Evolutionary conservation across 768 basidiomycete species (phyloP).

Genomic region (Cytidiella melzeri): DNA sequence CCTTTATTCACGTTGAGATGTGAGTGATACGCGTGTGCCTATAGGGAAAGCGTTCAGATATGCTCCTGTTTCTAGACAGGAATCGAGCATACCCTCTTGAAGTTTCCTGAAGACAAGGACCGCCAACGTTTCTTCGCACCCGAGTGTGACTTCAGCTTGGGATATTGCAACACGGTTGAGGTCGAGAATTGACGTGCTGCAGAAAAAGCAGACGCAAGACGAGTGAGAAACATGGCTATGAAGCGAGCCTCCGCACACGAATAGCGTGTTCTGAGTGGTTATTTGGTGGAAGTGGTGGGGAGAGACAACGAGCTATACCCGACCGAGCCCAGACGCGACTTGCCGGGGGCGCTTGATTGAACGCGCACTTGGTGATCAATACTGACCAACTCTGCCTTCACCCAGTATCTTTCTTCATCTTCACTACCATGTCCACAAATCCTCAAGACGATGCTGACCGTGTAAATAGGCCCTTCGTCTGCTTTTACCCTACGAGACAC

Average conservation of each 20-base stretch:
- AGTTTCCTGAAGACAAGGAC: slow-evolving; percentile 54
- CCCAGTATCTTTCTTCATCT: neutral
- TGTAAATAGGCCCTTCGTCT: slow-evolving; percentile 30
- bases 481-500: neutral
- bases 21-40: slow-evolving; percentile 68
- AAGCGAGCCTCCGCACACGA: neutral
- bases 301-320: neutral
- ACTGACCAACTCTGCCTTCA: too few relatives aligned
- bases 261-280: too few relatives aligned
- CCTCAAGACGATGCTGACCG: slow-evolving; percentile 80
- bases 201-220: slow-evolving; percentile 2
- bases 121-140: slow-evolving; percentile 81
- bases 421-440: slow-evolving; percentile 19
- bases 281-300: neutral
- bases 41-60: neutral
- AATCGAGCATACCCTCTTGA: slow-evolving; percentile 61
- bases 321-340: neutral
- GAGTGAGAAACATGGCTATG: neutral
- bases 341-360: neutral
- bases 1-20: slow-evolving; percentile 70
- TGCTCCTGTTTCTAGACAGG: neutral
- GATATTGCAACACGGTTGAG: slow-evolving; percentile 47
- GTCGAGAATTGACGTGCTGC: slow-evolving; percentile 47
- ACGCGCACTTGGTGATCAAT: too few relatives aligned
- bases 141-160: slow-evolving; percentile 76